phyloP scores from a whole-genome alignment of 1,139 yeast genomes.

The Sugiyamaella xylanicola region DNA sequence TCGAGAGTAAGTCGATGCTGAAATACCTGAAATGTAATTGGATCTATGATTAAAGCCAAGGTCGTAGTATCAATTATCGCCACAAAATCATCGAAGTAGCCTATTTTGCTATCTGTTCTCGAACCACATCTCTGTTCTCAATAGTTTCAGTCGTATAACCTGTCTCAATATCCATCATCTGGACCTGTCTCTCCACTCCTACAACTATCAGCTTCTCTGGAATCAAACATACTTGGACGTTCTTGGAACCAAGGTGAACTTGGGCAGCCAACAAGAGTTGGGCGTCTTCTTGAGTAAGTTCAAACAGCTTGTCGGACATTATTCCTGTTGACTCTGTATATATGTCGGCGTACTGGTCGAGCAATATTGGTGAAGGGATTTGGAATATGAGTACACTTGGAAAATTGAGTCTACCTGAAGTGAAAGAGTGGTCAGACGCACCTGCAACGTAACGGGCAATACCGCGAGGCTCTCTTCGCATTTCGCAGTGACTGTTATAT shows the following conservation, averaged over 20 bases:
- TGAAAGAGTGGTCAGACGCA: conserved; percentile 16
- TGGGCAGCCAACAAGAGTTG: conserved; percentile 99
- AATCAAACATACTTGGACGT: conserved; percentile 64
- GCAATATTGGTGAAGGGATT: conserved; percentile 19
- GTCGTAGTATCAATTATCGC: too few species aligned
- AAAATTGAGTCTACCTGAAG: conserved; percentile 15
- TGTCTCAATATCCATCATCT: too few species aligned
- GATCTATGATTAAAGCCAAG: too few species aligned
- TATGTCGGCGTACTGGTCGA: conserved; percentile 20
- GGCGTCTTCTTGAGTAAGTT: conserved; percentile 93
- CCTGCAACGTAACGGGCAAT: background rate
- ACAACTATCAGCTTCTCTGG: background rate
- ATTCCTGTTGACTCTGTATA: conserved; percentile 21
- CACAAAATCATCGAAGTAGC: too few species aligned
- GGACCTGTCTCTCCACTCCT: background rate
- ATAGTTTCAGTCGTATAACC: background rate
- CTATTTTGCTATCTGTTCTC: too few species aligned
- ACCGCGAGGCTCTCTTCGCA: background rate
- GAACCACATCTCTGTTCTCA: too few species aligned
- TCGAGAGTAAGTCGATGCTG: too few species aligned
- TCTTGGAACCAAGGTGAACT: conserved; percentile 99
- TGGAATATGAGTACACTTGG: conserved; percentile 13
- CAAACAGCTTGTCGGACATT: conserved; percentile 86
- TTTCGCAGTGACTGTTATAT: conserved; percentile 6
- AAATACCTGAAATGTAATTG: too few species aligned